Evolutionary conservation across 2,329 filamentous ascomycete species (phyloP).

Genomic region (Talaromyces islandicus): DNA sequence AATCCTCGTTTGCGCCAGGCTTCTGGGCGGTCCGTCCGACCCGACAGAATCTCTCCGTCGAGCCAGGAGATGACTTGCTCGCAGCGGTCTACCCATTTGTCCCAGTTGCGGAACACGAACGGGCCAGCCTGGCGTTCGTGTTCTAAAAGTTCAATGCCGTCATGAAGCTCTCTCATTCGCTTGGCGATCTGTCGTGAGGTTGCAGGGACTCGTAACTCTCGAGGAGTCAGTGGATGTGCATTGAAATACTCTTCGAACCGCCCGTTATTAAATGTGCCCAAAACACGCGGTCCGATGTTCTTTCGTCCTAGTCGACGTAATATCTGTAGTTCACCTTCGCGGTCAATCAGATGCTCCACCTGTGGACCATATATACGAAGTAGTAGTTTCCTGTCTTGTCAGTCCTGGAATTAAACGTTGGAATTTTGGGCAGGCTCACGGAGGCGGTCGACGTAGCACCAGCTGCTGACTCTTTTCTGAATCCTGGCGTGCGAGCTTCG

Average conservation of each 20-base stretch:
- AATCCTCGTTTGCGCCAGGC: constrained; percentile 66
- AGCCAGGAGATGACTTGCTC: constrained; percentile 48
- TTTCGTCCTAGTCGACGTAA: constrained; percentile 80
- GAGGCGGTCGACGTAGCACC: constrained; percentile 44
- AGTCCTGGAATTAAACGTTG: not conserved
- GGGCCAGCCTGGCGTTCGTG: constrained; percentile 73
- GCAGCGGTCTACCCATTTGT: constrained; percentile 71
- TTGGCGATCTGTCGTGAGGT: constrained; percentile 93
- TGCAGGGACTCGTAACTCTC: constrained; percentile 70
- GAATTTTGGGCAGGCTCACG: constrained; percentile 36
- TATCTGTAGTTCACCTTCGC: constrained; percentile 82
- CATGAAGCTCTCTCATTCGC: constrained; percentile 92
- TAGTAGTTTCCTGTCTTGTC: constrained; percentile 60
- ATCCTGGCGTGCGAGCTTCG: constrained; percentile 44
- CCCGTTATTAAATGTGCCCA: constrained; percentile 90
- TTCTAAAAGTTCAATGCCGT: constrained; percentile 79
- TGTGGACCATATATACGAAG: constrained; percentile 91
- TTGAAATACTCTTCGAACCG: constrained; percentile 94
- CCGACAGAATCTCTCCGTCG: constrained; percentile 53
- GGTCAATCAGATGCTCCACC: constrained; percentile 91
- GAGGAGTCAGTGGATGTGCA: constrained; percentile 69
- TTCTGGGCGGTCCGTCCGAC: constrained; percentile 37
- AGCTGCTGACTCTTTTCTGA: constrained; percentile 33
- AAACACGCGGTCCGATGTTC: constrained; percentile 82
- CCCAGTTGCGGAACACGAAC: constrained; percentile 88